phyloP scores from a whole-genome alignment of 495 filamentous ascomycete species.

The Glarea lozoyensis region DNA sequence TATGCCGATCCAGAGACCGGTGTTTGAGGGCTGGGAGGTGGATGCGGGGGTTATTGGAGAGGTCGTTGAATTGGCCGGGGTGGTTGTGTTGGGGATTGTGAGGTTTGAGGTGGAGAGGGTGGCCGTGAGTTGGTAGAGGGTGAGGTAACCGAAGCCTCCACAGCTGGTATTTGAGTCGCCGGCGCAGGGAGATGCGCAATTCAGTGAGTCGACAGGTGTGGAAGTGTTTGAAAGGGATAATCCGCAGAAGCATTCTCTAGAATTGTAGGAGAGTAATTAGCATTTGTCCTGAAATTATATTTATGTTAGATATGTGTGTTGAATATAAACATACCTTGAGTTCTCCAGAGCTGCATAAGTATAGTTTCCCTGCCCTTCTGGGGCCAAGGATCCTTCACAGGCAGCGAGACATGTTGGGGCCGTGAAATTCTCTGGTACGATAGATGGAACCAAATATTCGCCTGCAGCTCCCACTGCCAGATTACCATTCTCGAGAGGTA shows the following conservation, averaged over 20 bases:
- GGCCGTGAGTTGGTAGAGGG: background rate
- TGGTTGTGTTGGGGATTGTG: background rate
- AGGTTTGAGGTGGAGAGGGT: background rate
- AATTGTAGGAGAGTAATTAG: background rate
- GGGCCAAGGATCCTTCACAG: no score
- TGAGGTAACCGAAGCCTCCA: conserved; percentile 1
- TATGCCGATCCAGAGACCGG: no score
- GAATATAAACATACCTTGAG: background rate
- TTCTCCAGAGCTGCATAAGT: conserved; percentile 4
- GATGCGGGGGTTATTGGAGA: no score
- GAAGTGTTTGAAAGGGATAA: conserved; percentile 1
- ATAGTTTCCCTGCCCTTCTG: background rate
- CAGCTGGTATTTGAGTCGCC: background rate
- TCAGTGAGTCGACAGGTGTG: background rate
- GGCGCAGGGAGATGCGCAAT: conserved; percentile 3
- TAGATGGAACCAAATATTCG: no score
- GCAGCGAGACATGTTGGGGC: background rate
- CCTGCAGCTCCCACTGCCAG: no score
- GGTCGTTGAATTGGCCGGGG: no score
- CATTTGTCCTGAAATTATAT: background rate
- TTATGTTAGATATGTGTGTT: background rate
- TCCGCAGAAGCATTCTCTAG: conserved; percentile 11
- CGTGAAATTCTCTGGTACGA: background rate
- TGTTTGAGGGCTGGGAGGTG: no score
- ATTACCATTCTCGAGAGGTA: no score